Evolutionary conservation across 1,284 basidiomycete species (phyloP).

Genomic region (Pseudomicrostroma phylloplanum): DNA sequence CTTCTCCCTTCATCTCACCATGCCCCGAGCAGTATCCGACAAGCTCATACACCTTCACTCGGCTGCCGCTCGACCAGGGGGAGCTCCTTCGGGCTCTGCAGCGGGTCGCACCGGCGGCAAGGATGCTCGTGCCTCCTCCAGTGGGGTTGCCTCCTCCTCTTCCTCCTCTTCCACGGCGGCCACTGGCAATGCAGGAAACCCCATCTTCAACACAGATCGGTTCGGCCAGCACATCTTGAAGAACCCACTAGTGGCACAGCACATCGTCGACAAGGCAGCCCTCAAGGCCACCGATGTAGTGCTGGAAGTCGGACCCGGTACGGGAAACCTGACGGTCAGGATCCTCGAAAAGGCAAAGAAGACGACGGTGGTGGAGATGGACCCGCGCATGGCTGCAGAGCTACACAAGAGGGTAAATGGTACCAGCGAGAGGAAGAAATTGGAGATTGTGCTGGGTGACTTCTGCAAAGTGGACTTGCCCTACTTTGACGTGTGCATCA

Average conservation of each 20-base stretch:
- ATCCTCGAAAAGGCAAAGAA: conserved; percentile 91
- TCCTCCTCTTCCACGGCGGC: not conserved
- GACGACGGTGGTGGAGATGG: conserved; percentile 92
- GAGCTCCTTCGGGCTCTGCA: not conserved
- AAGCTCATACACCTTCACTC: conserved; percentile 4
- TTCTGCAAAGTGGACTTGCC: conserved; percentile 94
- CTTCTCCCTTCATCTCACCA: not conserved
- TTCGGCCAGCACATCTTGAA: conserved; percentile 98
- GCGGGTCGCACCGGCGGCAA: not conserved
- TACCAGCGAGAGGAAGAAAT: conserved; percentile 88
- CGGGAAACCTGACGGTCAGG: conserved; percentile 89
- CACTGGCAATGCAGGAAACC: conserved; percentile 21
- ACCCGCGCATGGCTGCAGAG: conserved; percentile 97
- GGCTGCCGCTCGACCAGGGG: not conserved
- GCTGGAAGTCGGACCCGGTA: conserved; percentile 96
- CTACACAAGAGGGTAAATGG: conserved; percentile 95
- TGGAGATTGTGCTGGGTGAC: conserved; percentile 90
- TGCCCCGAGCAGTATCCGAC: conserved; percentile 7
- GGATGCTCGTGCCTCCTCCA: not conserved
- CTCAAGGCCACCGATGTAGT: conserved; percentile 91
- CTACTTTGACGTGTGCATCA: conserved; percentile 98
- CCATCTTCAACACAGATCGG: conserved; percentile 67
- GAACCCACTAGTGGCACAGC: conserved; percentile 81
- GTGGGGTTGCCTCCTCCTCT: not conserved
- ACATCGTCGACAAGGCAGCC: conserved; percentile 65